Percentiles rank a stretch among this genome's conserved stretches.
phyloP scores from a whole-genome alignment of 371 early-diverging fungal genomes.

The Rhizopus microsporus region DNA sequence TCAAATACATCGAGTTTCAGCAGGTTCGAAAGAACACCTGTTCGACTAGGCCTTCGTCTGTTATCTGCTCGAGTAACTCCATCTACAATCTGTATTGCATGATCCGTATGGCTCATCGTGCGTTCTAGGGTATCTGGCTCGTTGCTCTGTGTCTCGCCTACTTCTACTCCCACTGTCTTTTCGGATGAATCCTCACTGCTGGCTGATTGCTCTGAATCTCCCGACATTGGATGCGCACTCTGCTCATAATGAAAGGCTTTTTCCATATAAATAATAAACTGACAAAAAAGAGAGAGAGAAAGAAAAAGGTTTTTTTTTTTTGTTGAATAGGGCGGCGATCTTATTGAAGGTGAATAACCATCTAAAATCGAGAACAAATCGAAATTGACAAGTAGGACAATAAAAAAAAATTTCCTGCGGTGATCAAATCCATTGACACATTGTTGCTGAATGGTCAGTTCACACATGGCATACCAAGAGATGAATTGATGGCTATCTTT shows the following conservation, averaged over 20 bases:
- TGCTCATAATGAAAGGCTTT: not conserved
- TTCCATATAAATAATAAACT: not conserved
- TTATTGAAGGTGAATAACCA: not conserved
- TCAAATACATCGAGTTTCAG: conserved; percentile 39
- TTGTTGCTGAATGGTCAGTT: too few relatives aligned
- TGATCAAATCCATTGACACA: too few relatives aligned
- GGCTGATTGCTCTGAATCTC: not conserved
- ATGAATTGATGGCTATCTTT: too few relatives aligned
- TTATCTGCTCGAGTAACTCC: conserved; percentile 19
- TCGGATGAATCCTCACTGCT: not conserved
- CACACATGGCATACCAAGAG: too few relatives aligned
- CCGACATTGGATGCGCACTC: not conserved
- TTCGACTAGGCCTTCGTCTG: conserved; percentile 32
- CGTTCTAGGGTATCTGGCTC: not conserved
- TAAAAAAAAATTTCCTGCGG: too few relatives aligned
- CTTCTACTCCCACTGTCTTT: conserved; percentile 2
- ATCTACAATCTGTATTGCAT: conserved; percentile 33
- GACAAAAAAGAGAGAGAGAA: not conserved
- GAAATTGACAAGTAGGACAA: too few relatives aligned
- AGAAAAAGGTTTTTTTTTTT: not conserved
- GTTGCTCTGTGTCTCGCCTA: not conserved
- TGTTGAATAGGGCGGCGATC: conserved; percentile 4
- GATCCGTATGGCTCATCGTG: conserved; percentile 24
- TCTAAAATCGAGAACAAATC: too few relatives aligned
- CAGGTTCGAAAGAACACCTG: conserved; percentile 52